Percentiles rank a stretch among this genome's conserved stretches.
Conservation (phyloP, 208 protist genomes). For the Porcisia hertigi region DNA sequence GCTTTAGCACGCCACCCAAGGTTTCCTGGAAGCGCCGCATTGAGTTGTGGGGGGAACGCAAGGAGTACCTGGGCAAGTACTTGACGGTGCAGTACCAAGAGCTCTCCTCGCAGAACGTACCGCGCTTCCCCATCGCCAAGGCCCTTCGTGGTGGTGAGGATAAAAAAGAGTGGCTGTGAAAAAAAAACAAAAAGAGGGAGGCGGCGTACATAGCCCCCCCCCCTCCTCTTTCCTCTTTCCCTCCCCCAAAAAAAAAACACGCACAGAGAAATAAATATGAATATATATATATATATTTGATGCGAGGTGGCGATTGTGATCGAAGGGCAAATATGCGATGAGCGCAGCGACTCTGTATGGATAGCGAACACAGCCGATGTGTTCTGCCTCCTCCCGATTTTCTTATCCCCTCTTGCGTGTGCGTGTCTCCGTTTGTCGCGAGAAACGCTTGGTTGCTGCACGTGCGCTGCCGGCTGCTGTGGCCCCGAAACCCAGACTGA, state of each 20-base stretch:
- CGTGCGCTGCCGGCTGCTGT: too few species aligned
- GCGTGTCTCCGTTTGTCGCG: too few species aligned
- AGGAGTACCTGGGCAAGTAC: conserved; percentile 69
- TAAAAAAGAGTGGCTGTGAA: conserved; percentile 75
- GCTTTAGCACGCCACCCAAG: conserved; percentile 79
- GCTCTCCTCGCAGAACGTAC: conserved; percentile 83
- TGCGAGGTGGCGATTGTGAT: too few species aligned
- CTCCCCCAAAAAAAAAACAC: not conserved
- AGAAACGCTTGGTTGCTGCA: too few species aligned
- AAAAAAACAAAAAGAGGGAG: not conserved
- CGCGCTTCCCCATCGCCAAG: conserved; percentile 89
- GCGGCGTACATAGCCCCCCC: not conserved
- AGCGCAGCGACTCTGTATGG: too few species aligned
- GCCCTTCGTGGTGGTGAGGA: conserved; percentile 61
- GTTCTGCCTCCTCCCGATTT: too few species aligned
- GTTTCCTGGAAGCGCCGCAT: conserved; percentile 58
- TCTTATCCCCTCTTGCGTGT: too few species aligned
- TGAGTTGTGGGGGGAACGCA: conserved; percentile 62
- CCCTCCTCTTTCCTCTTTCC: not conserved
- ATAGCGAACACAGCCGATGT: too few species aligned
- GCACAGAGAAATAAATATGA: not conserved
- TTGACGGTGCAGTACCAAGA: conserved; percentile 90
- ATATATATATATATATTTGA: not conserved
- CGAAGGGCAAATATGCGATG: too few species aligned
- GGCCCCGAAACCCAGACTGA: too few species aligned